Evolutionary conservation across 805 yeast species (phyloP).

Genomic region (Clavispora fructus): DNA sequence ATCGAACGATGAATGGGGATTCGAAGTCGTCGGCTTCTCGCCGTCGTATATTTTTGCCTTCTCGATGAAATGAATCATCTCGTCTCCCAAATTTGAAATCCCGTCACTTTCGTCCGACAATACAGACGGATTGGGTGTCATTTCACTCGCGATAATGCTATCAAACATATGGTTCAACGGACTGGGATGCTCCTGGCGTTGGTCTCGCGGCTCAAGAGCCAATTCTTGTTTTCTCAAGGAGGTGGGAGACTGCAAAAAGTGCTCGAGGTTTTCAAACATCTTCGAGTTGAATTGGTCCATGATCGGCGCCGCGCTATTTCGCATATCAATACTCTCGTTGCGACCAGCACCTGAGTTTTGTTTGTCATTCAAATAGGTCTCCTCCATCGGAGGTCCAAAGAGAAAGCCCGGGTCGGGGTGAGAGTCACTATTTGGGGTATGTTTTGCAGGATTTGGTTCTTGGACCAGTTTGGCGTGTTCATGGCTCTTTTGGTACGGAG

Average conservation of each 20-base stretch:
- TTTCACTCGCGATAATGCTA: constrained; percentile 2
- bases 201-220: not conserved
- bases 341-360: not conserved
- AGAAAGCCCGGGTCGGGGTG: not conserved
- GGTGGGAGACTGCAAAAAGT: constrained; percentile 13
- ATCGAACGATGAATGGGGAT: constrained; percentile 7
- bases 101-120: not conserved
- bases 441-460: not conserved
- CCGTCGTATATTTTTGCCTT: constrained; percentile 11
- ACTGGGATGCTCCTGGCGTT: not conserved
- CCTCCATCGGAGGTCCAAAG: not conserved
- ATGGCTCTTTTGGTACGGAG: not conserved
- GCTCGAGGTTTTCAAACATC: constrained; percentile 22
- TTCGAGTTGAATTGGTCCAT: constrained; percentile 20
- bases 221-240: not conserved
- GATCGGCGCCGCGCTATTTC: constrained; percentile 1
- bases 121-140: not conserved
- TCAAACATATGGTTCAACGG: constrained; percentile 11
- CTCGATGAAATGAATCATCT: constrained; percentile 15
- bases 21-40: constrained; percentile 1
- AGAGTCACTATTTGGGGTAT: not conserved
- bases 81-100: constrained; percentile 7
- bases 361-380: not conserved
- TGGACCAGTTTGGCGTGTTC: not conserved
- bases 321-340: not conserved